Conservation (phyloP, 164 flowering plant genomes). For the Vitis cinerea region DNA sequence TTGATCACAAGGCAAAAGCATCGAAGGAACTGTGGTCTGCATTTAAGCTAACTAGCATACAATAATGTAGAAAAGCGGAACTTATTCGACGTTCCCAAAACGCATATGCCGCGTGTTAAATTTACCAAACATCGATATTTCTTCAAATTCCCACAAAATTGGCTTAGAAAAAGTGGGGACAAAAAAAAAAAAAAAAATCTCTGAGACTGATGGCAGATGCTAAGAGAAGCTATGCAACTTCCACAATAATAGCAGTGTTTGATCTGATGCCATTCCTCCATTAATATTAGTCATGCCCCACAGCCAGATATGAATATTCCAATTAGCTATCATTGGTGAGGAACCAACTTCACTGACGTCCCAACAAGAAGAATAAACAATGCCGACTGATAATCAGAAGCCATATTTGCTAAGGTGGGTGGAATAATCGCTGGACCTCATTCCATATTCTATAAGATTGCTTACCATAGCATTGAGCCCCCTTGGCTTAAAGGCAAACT, state of each 20-base stretch:
- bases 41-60: no score
- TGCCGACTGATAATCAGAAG: conserved; percentile 1
- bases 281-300: not conserved
- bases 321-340: not conserved
- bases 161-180: no score
- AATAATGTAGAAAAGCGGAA: no score
- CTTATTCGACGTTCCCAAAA: no score
- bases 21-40: no score
- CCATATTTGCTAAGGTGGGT: conserved; percentile 22
- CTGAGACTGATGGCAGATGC: no score
- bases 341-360: not conserved
- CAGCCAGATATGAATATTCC: not conserved
- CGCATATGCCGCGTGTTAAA: no score
- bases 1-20: no score
- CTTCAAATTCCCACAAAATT: no score
- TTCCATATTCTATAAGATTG: conserved; percentile 33
- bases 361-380: conserved; percentile 4
- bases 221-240: no score
- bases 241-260: not conserved
- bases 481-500: conserved; percentile 19
- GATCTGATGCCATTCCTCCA: not conserved
- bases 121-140: no score
- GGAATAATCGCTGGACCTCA: conserved; percentile 47
- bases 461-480: conserved; percentile 13
- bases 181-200: no score